Conservation (phyloP, 2,329 filamentous ascomycete species). For the Aspergillus tanneri region DNA sequence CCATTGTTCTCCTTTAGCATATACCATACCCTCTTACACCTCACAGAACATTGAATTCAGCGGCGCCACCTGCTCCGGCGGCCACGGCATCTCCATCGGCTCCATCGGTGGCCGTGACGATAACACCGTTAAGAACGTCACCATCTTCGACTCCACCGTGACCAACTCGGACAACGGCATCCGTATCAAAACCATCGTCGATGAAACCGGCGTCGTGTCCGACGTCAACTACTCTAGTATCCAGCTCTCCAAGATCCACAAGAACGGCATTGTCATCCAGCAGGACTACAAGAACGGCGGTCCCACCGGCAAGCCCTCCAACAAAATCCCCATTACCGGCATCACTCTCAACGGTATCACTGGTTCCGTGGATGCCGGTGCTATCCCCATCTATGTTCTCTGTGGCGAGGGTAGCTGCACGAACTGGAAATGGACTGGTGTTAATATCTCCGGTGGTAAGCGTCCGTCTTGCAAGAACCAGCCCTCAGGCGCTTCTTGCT, state of each 20-base stretch:
- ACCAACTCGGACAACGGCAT: slow-evolving; percentile 56
- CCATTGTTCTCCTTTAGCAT: not conserved
- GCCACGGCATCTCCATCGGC: slow-evolving; percentile 59
- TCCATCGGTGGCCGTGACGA: slow-evolving; percentile 57
- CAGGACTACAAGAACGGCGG: slow-evolving; percentile 58
- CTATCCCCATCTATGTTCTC: slow-evolving; percentile 53
- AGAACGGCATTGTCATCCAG: slow-evolving; percentile 59
- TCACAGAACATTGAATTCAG: slow-evolving; percentile 30
- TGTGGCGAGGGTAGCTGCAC: slow-evolving; percentile 55
- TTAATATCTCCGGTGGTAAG: slow-evolving; percentile 54
- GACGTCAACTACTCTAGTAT: slow-evolving; percentile 57
- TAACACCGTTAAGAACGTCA: slow-evolving; percentile 57
- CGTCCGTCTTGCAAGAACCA: slow-evolving; percentile 44
- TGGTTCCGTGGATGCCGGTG: slow-evolving; percentile 37
- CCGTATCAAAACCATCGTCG: slow-evolving; percentile 58
- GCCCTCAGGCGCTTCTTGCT: slow-evolving; percentile 40
- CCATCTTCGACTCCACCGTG: slow-evolving; percentile 51
- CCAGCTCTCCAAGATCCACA: slow-evolving; percentile 50
- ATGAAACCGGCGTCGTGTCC: slow-evolving; percentile 53
- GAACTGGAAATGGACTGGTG: slow-evolving; percentile 55
- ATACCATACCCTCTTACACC: not conserved
- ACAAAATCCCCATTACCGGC: slow-evolving; percentile 43
- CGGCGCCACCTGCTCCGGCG: slow-evolving; percentile 32
- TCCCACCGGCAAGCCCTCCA: slow-evolving; percentile 39
- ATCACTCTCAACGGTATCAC: slow-evolving; percentile 39